phyloP scores from a whole-genome alignment of 148 eudicot species.

The Arbutus unedo region DNA sequence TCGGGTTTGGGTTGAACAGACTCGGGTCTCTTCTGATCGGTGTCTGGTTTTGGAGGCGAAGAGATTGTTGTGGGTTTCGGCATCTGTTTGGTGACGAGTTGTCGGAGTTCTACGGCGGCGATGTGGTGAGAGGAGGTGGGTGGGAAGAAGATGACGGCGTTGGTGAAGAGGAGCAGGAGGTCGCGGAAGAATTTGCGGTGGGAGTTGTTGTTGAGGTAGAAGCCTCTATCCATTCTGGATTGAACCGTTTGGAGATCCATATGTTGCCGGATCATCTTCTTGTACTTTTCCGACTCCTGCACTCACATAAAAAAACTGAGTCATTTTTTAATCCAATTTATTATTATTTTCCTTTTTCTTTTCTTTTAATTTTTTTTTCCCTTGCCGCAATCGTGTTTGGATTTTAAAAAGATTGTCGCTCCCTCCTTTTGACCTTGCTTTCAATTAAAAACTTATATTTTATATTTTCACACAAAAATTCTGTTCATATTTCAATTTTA shows the following conservation, averaged over 20 bases:
- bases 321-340: neutral
- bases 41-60: slow-evolving; percentile 25
- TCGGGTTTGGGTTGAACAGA: slow-evolving; percentile 15
- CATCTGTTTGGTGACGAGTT: slow-evolving; percentile 29
- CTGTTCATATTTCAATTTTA: too few species aligned
- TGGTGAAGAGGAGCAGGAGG: slow-evolving; percentile 47
- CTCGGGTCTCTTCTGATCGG: slow-evolving; percentile 22
- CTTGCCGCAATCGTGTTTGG: too few species aligned
- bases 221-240: slow-evolving; percentile 35
- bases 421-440: too few species aligned
- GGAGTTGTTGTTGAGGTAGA: slow-evolving; percentile 19
- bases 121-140: slow-evolving; percentile 39
- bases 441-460: too few species aligned
- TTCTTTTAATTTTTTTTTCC: too few species aligned
- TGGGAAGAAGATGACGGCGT: slow-evolving; percentile 43
- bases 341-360: too few species aligned
- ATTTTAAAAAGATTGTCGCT: too few species aligned
- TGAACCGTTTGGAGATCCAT: slow-evolving; percentile 46
- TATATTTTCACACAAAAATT: too few species aligned
- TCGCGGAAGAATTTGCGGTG: slow-evolving; percentile 47
- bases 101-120: slow-evolving; percentile 40
- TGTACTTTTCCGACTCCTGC: slow-evolving; percentile 48
- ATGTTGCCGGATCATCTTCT: slow-evolving; percentile 38
- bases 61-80: neutral
- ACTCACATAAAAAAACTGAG: neutral